These are phyloP conservation scores for Xylaria sp. DNA, from an alignment of 2,329 filamentous ascomycete species.

Conservation along the genomic window DNA sequence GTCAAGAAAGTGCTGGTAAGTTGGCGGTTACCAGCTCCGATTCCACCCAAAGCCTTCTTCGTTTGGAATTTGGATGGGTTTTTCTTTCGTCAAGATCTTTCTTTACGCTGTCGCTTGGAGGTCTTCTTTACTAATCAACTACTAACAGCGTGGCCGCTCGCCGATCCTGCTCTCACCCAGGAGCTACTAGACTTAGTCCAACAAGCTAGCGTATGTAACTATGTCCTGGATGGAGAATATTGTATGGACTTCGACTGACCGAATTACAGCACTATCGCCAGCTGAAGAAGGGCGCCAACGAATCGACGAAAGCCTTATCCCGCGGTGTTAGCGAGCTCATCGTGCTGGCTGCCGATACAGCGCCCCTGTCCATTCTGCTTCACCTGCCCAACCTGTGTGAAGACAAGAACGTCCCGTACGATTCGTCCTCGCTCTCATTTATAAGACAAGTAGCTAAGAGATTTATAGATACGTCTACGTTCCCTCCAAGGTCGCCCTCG, in stretches of 20 bases:
- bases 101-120: background rate
- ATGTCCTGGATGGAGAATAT: background rate
- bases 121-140: background rate
- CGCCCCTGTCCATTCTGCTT: constrained; percentile 84
- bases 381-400: constrained; percentile 89
- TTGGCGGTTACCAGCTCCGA: constrained; percentile 3
- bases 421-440: constrained; percentile 24
- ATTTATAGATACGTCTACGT: constrained; percentile 48
- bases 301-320: constrained; percentile 85
- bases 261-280: constrained; percentile 56
- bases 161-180: constrained; percentile 76
- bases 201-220: constrained; percentile 59
- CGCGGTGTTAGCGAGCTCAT: constrained; percentile 89
- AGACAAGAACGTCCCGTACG: constrained; percentile 65
- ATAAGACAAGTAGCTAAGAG: constrained; percentile 3
- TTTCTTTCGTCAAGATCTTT: background rate
- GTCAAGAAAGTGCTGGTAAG: constrained; percentile 37
- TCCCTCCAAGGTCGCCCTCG: constrained; percentile 76
- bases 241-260: background rate
- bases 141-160: constrained; percentile 68
- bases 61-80: background rate
- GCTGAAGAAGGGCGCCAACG: constrained; percentile 89
- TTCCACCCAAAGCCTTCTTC: background rate
- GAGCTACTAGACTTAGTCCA: constrained; percentile 84
- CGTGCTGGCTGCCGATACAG: constrained; percentile 86